Percentiles rank a stretch among this genome's conserved stretches.
These are phyloP conservation scores for Truncatella angustata DNA, from an alignment of 2,329 filamentous ascomycete species.

Conservation along the genomic window DNA sequence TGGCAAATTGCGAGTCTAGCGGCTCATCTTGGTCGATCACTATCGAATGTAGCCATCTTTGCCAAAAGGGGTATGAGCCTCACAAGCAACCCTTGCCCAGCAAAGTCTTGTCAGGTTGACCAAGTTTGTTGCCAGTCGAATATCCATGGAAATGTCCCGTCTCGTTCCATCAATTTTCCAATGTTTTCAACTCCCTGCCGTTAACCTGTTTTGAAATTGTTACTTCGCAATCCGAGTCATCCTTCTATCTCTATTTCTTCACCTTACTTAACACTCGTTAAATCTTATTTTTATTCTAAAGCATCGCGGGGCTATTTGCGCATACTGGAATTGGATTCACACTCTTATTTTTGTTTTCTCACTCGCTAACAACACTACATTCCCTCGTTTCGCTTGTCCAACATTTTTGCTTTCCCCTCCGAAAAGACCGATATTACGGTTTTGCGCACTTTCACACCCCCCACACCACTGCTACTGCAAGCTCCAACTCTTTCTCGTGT, in stretches of 20 bases:
- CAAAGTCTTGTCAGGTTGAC: background rate
- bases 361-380: too few relatives aligned
- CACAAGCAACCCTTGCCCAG: background rate
- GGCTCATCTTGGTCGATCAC: constrained; percentile 6
- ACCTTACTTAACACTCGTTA: background rate
- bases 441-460: background rate
- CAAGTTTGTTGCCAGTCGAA: background rate
- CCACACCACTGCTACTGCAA: constrained; percentile 2
- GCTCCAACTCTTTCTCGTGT: constrained; percentile 5
- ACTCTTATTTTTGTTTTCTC: too few relatives aligned
- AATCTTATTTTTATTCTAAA: too few relatives aligned
- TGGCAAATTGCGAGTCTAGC: background rate
- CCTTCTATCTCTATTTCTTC: background rate
- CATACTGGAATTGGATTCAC: background rate
- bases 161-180: background rate
- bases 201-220: too few relatives aligned
- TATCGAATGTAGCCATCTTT: constrained; percentile 1
- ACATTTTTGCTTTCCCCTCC: background rate
- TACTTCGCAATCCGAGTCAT: background rate
- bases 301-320: too few relatives aligned
- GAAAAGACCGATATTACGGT: background rate
- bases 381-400: background rate
- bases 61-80: constrained; percentile 6
- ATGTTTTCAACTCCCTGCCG: too few relatives aligned
- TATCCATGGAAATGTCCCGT: background rate